phyloP scores from a whole-genome alignment of 176 grass and related monocot genomes.

The Musa acuminata region DNA sequence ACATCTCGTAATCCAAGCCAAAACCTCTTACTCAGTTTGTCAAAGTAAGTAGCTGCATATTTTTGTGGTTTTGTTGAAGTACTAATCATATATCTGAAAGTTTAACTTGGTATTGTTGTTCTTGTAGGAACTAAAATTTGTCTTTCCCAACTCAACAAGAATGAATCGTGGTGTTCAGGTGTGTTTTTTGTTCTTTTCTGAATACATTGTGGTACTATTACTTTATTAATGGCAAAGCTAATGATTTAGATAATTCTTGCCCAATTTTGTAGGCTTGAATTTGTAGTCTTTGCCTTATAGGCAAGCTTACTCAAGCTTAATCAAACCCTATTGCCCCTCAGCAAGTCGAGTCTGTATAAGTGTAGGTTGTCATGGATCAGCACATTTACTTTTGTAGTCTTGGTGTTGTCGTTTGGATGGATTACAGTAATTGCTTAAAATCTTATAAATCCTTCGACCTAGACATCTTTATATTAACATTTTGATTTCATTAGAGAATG shows the following conservation, averaged over 20 bases:
- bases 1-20: conserved; percentile 71
- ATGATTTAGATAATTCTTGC: not conserved
- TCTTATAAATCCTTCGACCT: no score
- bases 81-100: conserved; percentile 3
- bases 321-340: not conserved
- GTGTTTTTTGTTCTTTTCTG: conserved; percentile 1
- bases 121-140: conserved; percentile 70
- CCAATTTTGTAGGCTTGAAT: not conserved
- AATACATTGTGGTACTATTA: not conserved
- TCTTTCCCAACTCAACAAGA: conserved; percentile 67
- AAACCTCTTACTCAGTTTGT: conserved; percentile 51
- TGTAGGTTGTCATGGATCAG: no score
- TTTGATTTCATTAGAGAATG: no score
- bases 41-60: conserved; percentile 32
- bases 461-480: no score
- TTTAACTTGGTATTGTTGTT: not conserved
- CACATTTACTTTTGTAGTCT: no score
- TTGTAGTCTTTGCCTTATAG: not conserved
- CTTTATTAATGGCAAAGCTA: not conserved
- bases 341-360: no score
- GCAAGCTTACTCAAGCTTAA: not conserved
- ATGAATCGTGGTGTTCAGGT: conserved; percentile 94
- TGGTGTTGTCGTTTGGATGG: not conserved
- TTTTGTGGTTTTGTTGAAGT: not conserved
- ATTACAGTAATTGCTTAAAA: not conserved